Evolutionary conservation across 805 yeast species (phyloP), one percentile per base, ranked within the genome.

Genomic region (Yamadazyma kitorensis): DNA sequence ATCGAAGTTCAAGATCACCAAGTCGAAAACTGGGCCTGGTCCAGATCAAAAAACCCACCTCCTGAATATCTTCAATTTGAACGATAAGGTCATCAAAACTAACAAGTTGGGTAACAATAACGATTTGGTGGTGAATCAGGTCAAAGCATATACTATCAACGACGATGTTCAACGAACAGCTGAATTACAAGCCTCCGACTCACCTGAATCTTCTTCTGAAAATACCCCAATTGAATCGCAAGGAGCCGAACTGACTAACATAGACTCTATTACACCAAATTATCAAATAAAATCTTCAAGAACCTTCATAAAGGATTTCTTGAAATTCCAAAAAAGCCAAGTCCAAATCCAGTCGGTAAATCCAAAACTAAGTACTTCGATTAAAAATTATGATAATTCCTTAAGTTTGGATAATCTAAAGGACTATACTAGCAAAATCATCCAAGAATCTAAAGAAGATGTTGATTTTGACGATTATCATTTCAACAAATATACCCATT

Each of bases 331-430:
- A n/a, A n/a, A n/a, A n/a, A n/a, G n/a, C n/a, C n/a, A 37, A 21
- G 34, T 27, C 15, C 5, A 23, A 18, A 18, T 29, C 4, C 34
- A 24, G 25, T 6, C 29, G 2, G 10, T 14, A 3, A 31, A 39
- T 32, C 44, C 44, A 10, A 47, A 47, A 14, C 44, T 59, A 25
- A 31, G 39, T 17, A 48, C 62, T 10, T 47, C 49, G 16, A 53
- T 59, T 36, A 55, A 49, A 31, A 58, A 47, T 39, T 55, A 56
- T 34, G 58, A 53, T 29, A 48, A 51, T 17, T 38, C 57, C 10
- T 41, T 48, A 18, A 50, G 50, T 10, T 45, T 55, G 27, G 14
- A 39, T 14, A 52, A 59, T 36, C 43, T 61, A 27, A 53, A 52
- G 26, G 32, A 48, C 2, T 61, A 59, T 55, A 51, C 57, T 13